phyloP scores from a whole-genome alignment of 148 eudicot species.

The Chenopodium quinoa region DNA sequence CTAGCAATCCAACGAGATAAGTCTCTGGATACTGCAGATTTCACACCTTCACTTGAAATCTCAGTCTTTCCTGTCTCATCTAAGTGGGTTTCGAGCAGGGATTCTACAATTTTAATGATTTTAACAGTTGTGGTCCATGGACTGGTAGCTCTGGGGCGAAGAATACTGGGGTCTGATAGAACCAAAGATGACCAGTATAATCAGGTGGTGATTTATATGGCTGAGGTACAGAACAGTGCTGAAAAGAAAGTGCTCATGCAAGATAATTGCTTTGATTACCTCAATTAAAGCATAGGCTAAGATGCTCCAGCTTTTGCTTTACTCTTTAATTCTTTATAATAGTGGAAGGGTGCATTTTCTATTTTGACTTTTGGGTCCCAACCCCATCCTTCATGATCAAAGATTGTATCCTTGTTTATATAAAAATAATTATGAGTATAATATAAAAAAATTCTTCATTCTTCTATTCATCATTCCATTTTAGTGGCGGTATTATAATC shows the following conservation, averaged over 20 bases:
- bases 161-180: background rate
- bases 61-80: background rate
- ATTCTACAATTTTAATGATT: background rate
- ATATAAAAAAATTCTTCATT: no score
- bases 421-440: no score
- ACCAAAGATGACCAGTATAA: background rate
- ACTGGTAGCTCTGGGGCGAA: background rate
- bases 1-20: background rate
- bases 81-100: background rate
- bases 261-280: background rate
- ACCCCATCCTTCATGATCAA: background rate
- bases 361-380: background rate
- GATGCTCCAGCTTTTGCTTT: background rate
- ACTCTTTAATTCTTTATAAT: background rate
- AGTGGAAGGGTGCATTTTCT: background rate
- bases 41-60: background rate
- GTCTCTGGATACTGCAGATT: background rate
- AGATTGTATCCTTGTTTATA: background rate
- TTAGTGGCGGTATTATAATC: no score
- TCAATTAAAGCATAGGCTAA: background rate
- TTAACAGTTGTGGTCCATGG: background rate
- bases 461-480: no score
- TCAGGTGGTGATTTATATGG: background rate
- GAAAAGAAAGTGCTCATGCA: background rate
- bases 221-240: background rate